Conservation (phyloP, 768 basidiomycete species). For the Leccinum boreale region DNA sequence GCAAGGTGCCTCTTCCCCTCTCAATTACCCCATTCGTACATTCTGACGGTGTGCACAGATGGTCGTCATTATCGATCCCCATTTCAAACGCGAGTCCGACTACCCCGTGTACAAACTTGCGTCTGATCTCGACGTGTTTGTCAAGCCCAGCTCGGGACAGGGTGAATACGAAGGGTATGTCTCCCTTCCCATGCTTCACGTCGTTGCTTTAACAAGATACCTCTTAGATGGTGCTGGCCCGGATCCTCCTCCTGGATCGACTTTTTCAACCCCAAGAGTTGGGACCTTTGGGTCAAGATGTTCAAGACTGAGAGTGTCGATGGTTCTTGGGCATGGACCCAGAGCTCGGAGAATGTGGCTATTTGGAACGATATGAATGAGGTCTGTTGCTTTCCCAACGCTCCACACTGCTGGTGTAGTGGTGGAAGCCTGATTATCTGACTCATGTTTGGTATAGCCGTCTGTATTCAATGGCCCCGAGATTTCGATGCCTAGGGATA, state of each 20-base stretch:
- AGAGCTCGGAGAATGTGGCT: conserved; percentile 79
- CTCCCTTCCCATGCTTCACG: background rate
- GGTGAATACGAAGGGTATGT: conserved; percentile 82
- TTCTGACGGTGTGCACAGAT: conserved; percentile 51
- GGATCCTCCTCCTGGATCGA: conserved; percentile 97
- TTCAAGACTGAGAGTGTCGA: conserved; percentile 62
- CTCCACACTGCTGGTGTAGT: background rate
- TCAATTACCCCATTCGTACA: background rate
- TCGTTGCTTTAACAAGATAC: background rate
- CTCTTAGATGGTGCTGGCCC: conserved; percentile 84
- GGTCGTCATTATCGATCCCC: conserved; percentile 97
- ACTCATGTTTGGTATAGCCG: conserved; percentile 49
- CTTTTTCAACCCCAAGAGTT: conserved; percentile 87
- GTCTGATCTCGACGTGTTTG: conserved; percentile 74
- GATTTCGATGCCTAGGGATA: conserved; percentile 76
- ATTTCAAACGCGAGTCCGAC: conserved; percentile 76
- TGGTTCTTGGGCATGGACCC: conserved; percentile 68
- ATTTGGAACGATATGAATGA: conserved; percentile 99
- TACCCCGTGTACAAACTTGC: conserved; percentile 88
- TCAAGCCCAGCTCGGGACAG: conserved; percentile 76
- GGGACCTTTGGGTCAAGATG: conserved; percentile 87
- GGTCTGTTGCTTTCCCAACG: conserved; percentile 40
- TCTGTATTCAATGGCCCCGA: conserved; percentile 99
- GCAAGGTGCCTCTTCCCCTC: conserved; percentile 59
- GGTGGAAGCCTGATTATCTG: background rate